Conservation (phyloP, 2,329 filamentous ascomycete species). For the Alternaria angustiovoidea region DNA sequence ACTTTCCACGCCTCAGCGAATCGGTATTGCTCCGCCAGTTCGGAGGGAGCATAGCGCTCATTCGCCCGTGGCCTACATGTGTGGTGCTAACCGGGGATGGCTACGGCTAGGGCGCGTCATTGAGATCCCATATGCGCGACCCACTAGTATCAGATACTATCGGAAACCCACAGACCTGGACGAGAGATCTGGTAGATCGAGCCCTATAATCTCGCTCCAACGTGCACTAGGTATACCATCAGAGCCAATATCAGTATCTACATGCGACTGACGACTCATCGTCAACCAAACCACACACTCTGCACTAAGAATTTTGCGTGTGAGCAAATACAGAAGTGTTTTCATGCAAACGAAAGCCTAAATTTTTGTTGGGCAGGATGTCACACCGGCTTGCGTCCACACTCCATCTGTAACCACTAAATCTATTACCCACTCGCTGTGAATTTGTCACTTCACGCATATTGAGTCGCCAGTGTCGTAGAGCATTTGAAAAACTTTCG, state of each 20-base stretch:
- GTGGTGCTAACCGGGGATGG: conserved; percentile 1
- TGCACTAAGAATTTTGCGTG: neutral
- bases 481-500: neutral
- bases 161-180: conserved; percentile 3
- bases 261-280: neutral
- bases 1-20: neutral
- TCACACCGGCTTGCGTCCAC: neutral
- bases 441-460: neutral
- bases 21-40: neutral
- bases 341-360: neutral
- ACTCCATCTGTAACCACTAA: neutral
- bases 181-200: neutral
- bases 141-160: neutral
- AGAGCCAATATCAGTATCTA: neutral
- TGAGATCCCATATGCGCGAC: neutral
- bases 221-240: neutral
- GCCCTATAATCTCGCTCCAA: conserved; percentile 1
- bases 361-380: neutral
- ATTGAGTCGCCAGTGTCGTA: neutral
- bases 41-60: neutral
- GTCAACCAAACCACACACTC: neutral
- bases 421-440: neutral
- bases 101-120: neutral
- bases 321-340: neutral
- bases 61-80: neutral